Conservation (phyloP, 2,329 filamentous ascomycete species). For the Pleurostoma richardsiae region DNA sequence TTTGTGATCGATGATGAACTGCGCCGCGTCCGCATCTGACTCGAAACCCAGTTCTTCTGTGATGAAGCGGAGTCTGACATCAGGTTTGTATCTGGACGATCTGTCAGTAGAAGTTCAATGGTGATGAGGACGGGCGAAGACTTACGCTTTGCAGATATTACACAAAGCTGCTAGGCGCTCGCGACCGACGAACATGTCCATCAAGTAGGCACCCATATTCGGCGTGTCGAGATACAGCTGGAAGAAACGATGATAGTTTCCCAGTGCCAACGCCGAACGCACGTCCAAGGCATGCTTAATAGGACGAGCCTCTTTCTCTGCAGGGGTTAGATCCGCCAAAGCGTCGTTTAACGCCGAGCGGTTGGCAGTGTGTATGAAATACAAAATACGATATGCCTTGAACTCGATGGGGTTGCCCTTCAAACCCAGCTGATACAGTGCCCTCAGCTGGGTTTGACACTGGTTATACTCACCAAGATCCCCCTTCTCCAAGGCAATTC, state of each 20-base stretch:
- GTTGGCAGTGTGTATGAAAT: conserved; percentile 99
- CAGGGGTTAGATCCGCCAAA: conserved; percentile 95
- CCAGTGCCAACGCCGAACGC: conserved; percentile 83
- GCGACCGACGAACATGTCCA: conserved; percentile 97
- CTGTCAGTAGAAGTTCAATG: conserved; percentile 36
- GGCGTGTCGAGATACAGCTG: conserved; percentile 89
- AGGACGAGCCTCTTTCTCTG: conserved; percentile 82
- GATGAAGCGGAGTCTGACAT: conserved; percentile 83
- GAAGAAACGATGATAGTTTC: conserved; percentile 98
- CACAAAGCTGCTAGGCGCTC: conserved; percentile 88
- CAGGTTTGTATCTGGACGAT: conserved; percentile 74
- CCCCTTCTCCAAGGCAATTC: conserved; percentile 95
- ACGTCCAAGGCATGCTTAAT: conserved; percentile 91
- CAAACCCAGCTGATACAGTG: conserved; percentile 80
- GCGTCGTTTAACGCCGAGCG: conserved; percentile 97
- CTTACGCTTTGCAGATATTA: conserved; percentile 93
- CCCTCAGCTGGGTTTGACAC: conserved; percentile 96
- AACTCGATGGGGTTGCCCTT: conserved; percentile 92
- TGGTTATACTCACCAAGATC: conserved; percentile 99
- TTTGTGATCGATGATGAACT: conserved; percentile 81
- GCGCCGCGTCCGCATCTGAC: conserved; percentile 81
- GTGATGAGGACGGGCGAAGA: conserved; percentile 15
- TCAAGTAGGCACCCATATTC: conserved; percentile 95
- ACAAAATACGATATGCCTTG: conserved; percentile 98
- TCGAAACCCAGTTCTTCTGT: conserved; percentile 96